phyloP scores from a whole-genome alignment of 2,329 filamentous ascomycete genomes.

The Pseudopyricularia cyperi region DNA sequence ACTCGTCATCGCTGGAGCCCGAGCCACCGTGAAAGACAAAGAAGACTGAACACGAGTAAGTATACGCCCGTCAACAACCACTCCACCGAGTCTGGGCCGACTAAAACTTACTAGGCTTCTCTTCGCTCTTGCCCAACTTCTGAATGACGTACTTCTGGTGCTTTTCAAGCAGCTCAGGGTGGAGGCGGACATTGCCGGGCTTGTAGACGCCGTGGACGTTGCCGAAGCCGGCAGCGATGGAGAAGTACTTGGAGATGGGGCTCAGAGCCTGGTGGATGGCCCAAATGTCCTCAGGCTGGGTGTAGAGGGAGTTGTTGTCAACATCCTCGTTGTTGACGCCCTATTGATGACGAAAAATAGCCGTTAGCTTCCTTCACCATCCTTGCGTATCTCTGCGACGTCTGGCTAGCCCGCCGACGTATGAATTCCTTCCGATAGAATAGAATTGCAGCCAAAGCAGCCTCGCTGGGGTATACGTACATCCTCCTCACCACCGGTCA shows the following conservation, averaged over 20 bases:
- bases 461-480: not conserved
- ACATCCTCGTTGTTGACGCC: conserved; percentile 94
- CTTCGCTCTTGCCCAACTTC: conserved; percentile 68
- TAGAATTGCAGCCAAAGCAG: not conserved
- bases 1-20: conserved; percentile 84
- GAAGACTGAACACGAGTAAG: conserved; percentile 49
- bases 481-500: conserved; percentile 46
- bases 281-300: conserved; percentile 92
- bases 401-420: too few relatives aligned
- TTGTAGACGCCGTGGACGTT: conserved; percentile 99
- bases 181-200: conserved; percentile 77
- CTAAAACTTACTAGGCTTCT: conserved; percentile 5
- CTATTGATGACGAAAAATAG: not conserved
- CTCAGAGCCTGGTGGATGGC: conserved; percentile 78
- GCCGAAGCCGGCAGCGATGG: conserved; percentile 93
- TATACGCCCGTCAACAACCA: conserved; percentile 2
- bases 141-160: conserved; percentile 88
- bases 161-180: conserved; percentile 91
- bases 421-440: too few relatives aligned
- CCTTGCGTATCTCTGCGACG: too few relatives aligned
- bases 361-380: not conserved
- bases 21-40: conserved; percentile 99
- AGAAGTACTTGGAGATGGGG: conserved; percentile 89
- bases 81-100: not conserved
- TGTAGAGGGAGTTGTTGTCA: conserved; percentile 95